Conservation (phyloP, 768 basidiomycete genomes). For the Panaeolus papilionaceus region DNA sequence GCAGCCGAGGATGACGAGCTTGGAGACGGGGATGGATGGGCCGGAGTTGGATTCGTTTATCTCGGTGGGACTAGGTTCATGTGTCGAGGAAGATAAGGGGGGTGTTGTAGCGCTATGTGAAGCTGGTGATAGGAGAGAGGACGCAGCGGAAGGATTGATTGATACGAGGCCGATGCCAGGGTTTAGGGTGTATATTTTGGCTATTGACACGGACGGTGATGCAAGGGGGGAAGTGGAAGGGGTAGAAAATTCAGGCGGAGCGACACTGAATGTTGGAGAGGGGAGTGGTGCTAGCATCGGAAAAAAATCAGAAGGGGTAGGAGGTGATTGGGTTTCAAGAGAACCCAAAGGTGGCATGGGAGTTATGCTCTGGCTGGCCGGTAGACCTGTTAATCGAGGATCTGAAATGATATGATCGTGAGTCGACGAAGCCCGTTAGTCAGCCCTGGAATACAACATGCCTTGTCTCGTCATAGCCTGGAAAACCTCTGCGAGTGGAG, state of each 20-base stretch:
- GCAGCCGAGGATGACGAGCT: slow-evolving; percentile 25
- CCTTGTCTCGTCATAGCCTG: slow-evolving; percentile 10
- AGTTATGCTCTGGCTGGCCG: background rate
- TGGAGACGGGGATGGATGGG: slow-evolving; percentile 14
- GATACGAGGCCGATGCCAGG: slow-evolving; percentile 8
- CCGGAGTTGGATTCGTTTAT: slow-evolving; percentile 3
- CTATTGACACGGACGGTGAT: background rate
- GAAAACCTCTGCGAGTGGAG: slow-evolving; percentile 8
- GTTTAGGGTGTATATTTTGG: background rate
- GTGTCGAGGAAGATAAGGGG: background rate
- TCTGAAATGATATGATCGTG: background rate
- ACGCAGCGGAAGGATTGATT: background rate
- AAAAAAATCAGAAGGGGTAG: background rate
- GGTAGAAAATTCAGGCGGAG: background rate
- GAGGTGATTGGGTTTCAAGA: background rate
- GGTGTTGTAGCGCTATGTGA: background rate
- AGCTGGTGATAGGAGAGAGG: background rate
- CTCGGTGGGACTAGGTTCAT: background rate
- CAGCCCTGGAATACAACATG: background rate
- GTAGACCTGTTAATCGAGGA: background rate
- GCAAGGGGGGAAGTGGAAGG: background rate
- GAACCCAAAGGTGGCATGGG: background rate
- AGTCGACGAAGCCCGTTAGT: background rate
- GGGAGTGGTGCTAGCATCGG: background rate
- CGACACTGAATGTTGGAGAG: background rate